Percentiles rank a stretch among this genome's conserved stretches.
Evolutionary conservation across 257 asterid species (phyloP).

Genomic region (Nemophila menziesii): DNA sequence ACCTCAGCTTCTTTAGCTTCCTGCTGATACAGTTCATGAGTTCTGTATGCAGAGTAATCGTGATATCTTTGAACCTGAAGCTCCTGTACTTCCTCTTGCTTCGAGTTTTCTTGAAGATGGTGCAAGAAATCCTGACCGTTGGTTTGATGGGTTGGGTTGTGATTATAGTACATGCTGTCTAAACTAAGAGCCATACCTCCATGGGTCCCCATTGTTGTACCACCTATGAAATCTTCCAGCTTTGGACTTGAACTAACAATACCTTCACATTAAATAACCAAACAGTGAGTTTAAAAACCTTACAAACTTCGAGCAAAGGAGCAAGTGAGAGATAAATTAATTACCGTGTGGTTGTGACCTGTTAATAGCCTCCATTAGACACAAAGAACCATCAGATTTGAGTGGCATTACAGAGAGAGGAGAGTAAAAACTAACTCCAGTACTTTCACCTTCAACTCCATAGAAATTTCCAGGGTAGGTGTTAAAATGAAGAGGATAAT

Average conservation of each 20-base stretch:
- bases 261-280: conserved; percentile 23
- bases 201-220: conserved; percentile 55
- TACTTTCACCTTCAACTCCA: conserved; percentile 42
- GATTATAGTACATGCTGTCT: conserved; percentile 65
- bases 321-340: conserved; percentile 16
- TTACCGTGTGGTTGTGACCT: conserved; percentile 73
- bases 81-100: conserved; percentile 19
- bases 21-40: conserved; percentile 30
- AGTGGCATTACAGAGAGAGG: conserved; percentile 72
- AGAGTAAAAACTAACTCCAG: conserved; percentile 38
- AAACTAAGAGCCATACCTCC: conserved; percentile 60
- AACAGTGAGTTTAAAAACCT: background rate
- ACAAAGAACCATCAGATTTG: conserved; percentile 83
- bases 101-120: conserved; percentile 27
- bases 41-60: conserved; percentile 29
- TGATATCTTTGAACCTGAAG: conserved; percentile 28
- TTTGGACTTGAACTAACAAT: conserved; percentile 51
- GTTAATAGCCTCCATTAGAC: conserved; percentile 73
- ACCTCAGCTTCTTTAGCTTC: conserved; percentile 20
- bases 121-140: conserved; percentile 34
- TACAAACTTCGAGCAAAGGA: conserved; percentile 1
- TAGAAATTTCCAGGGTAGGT: conserved; percentile 51
- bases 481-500: conserved; percentile 18
- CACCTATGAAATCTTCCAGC: conserved; percentile 81
- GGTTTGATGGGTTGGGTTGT: conserved; percentile 22